Evolutionary conservation across 1,284 basidiomycete genomes (phyloP).

Genomic region (Uromyces viciae-fabae): DNA sequence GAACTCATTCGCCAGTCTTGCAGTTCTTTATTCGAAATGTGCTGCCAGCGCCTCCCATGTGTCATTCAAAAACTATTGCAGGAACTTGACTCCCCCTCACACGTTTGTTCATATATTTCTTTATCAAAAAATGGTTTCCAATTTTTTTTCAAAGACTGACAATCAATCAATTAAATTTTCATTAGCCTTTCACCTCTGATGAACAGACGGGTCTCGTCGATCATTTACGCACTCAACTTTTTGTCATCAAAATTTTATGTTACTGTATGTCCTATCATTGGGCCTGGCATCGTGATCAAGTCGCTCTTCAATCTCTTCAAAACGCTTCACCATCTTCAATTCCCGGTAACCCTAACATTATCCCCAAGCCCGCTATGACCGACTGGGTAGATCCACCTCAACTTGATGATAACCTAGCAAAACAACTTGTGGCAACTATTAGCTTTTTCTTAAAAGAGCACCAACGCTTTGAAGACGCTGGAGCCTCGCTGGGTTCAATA

Average conservation of each 20-base stretch:
- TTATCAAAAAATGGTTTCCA: too few relatives aligned
- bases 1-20: constrained; percentile 43
- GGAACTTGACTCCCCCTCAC: constrained; percentile 44
- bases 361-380: neutral
- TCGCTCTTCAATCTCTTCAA: constrained; percentile 48
- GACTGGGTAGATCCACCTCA: constrained; percentile 67
- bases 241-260: constrained; percentile 77
- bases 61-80: constrained; percentile 44
- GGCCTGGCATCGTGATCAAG: constrained; percentile 55
- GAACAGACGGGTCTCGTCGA: constrained; percentile 62
- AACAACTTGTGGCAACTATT: constrained; percentile 77
- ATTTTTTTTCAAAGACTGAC: neutral
- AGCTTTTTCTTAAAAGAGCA: constrained; percentile 70
- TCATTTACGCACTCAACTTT: constrained; percentile 81
- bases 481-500: constrained; percentile 41
- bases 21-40: constrained; percentile 45
- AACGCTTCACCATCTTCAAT: constrained; percentile 50
- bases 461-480: constrained; percentile 50
- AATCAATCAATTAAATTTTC: neutral
- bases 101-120: constrained; percentile 5
- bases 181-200: constrained; percentile 48
- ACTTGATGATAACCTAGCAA: constrained; percentile 79
- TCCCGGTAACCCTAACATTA: neutral
- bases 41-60: constrained; percentile 36
- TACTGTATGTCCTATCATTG: constrained; percentile 73